Evolutionary conservation across 1,284 basidiomycete genomes (phyloP).

Genomic region (Ganoderma sp.): DNA sequence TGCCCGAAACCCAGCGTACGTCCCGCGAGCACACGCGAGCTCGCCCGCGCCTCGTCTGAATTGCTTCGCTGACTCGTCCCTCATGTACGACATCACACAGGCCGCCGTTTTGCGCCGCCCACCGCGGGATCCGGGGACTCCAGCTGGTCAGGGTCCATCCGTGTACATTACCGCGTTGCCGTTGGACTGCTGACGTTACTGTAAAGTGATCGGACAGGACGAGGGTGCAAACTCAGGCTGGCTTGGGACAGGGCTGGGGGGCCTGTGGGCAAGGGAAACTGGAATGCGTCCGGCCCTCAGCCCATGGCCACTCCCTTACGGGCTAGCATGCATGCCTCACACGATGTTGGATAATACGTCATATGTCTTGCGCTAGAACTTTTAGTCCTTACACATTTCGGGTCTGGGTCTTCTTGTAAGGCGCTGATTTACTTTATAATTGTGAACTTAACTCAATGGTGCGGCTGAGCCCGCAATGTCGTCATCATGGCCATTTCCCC

Average conservation of each 20-base stretch:
- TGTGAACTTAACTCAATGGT: constrained; percentile 2
- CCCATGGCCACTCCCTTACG: background rate
- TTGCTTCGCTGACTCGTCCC: constrained; percentile 9
- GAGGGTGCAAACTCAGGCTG: too few species aligned
- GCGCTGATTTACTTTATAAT: background rate
- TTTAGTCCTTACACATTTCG: background rate
- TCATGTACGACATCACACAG: constrained; percentile 15
- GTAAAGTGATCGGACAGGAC: background rate
- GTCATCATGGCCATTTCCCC: background rate
- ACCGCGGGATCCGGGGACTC: constrained; percentile 16
- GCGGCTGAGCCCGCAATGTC: background rate
- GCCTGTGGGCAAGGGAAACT: background rate
- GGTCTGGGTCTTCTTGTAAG: background rate
- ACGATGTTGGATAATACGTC: constrained; percentile 5
- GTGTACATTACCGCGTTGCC: constrained; percentile 35
- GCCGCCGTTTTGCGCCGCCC: constrained; percentile 33
- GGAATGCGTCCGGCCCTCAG: background rate
- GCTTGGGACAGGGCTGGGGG: background rate
- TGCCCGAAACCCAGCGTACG: constrained; percentile 61
- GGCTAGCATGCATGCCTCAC: background rate
- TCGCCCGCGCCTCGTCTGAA: background rate
- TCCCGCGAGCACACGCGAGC: constrained; percentile 14
- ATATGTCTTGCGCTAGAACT: constrained; percentile 2
- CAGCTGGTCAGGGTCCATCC: constrained; percentile 11
- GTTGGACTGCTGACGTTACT: constrained; percentile 10